phyloP scores from a whole-genome alignment of 768 basidiomycete genomes.

The Lactarius hatsudake region DNA sequence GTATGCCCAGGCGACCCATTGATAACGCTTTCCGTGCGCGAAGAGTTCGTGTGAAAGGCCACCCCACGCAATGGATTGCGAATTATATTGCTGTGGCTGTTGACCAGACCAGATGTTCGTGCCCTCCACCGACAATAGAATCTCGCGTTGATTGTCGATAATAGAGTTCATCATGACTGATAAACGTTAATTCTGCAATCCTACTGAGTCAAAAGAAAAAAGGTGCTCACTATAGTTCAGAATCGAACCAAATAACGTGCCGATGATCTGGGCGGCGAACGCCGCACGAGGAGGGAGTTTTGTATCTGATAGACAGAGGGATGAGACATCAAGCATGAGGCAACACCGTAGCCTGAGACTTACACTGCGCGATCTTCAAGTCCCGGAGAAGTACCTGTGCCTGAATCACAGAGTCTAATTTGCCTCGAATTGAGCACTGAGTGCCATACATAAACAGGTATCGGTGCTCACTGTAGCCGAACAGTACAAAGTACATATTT shows the following conservation, averaged over 20 bases:
- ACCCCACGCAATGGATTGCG: constrained; percentile 52
- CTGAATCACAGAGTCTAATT: constrained; percentile 42
- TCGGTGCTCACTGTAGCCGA: constrained; percentile 41
- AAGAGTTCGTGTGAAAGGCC: constrained; percentile 32
- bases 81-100: constrained; percentile 50
- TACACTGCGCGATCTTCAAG: constrained; percentile 48
- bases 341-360: background rate
- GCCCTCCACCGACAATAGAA: constrained; percentile 53
- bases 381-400: constrained; percentile 45
- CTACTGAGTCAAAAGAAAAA: background rate
- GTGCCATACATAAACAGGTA: background rate
- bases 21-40: constrained; percentile 35
- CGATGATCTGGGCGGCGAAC: constrained; percentile 48
- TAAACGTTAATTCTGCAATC: background rate
- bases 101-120: constrained; percentile 53
- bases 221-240: constrained; percentile 34
- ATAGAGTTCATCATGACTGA: constrained; percentile 57
- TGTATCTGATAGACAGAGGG: constrained; percentile 31
- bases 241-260: constrained; percentile 45
- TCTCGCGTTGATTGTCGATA: constrained; percentile 47
- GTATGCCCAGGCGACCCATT: constrained; percentile 50
- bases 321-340: background rate
- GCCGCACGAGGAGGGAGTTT: constrained; percentile 50
- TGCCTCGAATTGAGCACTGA: background rate
- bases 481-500: constrained; percentile 44